These are phyloP conservation scores for Puccinia coronata DNA, from an alignment of 1,284 basidiomycete species.

Conservation along the genomic window DNA sequence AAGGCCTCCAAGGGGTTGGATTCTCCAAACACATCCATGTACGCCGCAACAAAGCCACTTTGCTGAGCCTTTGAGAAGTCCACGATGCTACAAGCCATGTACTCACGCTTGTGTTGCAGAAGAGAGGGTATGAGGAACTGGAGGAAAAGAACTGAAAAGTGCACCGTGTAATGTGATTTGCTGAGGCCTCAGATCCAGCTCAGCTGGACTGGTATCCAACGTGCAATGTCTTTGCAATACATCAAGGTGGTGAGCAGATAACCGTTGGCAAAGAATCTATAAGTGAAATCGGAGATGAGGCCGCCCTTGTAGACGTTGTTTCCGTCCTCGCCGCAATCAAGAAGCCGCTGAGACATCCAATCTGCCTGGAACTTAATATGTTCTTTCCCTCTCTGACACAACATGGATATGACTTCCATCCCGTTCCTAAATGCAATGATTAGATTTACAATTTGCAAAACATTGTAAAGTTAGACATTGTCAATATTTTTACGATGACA, in stretches of 20 bases:
- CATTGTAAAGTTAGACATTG: too few species aligned
- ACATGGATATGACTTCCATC: background rate
- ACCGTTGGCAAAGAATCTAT: slow-evolving; percentile 1
- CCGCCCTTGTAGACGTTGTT: slow-evolving; percentile 8
- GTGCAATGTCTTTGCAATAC: background rate
- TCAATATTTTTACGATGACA: too few species aligned
- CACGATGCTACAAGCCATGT: too few species aligned
- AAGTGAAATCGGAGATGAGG: background rate
- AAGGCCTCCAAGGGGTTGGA: too few species aligned
- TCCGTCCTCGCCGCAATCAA: background rate
- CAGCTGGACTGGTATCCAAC: slow-evolving; percentile 25
- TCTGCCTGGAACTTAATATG: background rate
- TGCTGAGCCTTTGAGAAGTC: slow-evolving; percentile 8
- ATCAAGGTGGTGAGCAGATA: slow-evolving; percentile 14
- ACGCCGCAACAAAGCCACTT: background rate
- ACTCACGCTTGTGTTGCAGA: background rate
- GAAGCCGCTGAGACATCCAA: slow-evolving; percentile 7
- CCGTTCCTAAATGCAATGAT: background rate
- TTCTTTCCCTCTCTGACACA: background rate
- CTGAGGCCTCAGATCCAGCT: background rate
- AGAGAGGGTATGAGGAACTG: background rate
- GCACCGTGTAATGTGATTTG: background rate
- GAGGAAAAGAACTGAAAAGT: background rate
- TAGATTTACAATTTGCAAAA: background rate
- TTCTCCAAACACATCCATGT: slow-evolving; percentile 13